Conservation (phyloP, 169 alveolate genomes). For the Plasmodium knowlesi region DNA sequence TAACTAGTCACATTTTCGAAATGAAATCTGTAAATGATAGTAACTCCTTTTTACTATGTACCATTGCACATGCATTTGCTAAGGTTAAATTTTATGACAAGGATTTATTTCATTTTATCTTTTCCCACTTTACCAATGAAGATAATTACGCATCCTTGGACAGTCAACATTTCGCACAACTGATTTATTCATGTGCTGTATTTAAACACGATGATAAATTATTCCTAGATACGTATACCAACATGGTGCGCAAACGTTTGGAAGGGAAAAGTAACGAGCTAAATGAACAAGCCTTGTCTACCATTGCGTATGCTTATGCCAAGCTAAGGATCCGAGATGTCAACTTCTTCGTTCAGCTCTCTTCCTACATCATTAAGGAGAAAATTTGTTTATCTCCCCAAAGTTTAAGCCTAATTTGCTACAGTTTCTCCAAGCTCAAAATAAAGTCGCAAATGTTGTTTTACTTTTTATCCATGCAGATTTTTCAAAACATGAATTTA, state of each 20-base stretch:
- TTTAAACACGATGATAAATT: constrained; percentile 8
- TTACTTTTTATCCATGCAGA: constrained; percentile 56
- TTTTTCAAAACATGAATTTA: constrained; percentile 50
- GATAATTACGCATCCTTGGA: constrained; percentile 52
- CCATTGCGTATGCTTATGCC: constrained; percentile 55
- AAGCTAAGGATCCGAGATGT: constrained; percentile 38
- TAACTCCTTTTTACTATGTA: constrained; percentile 57
- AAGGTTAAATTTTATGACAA: constrained; percentile 17
- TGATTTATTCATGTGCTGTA: constrained; percentile 40
- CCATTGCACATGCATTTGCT: constrained; percentile 50
- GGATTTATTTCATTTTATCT: constrained; percentile 23
- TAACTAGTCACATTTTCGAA: constrained; percentile 30
- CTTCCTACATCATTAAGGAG: constrained; percentile 66
- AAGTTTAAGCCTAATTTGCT: constrained; percentile 70
- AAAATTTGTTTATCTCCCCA: constrained; percentile 65
- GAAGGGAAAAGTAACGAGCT: constrained; percentile 4
- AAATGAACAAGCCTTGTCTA: constrained; percentile 67
- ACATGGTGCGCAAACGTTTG: constrained; percentile 14
- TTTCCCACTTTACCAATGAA: constrained; percentile 33
- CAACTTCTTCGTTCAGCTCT: constrained; percentile 37
- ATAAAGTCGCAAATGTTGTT: constrained; percentile 69
- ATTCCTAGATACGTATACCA: constrained; percentile 21
- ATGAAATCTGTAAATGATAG: constrained; percentile 23
- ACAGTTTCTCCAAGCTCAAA: constrained; percentile 52
- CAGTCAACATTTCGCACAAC: constrained; percentile 64